Conservation (phyloP, 1,284 basidiomycete genomes). For the Anthracocystis setariae region DNA sequence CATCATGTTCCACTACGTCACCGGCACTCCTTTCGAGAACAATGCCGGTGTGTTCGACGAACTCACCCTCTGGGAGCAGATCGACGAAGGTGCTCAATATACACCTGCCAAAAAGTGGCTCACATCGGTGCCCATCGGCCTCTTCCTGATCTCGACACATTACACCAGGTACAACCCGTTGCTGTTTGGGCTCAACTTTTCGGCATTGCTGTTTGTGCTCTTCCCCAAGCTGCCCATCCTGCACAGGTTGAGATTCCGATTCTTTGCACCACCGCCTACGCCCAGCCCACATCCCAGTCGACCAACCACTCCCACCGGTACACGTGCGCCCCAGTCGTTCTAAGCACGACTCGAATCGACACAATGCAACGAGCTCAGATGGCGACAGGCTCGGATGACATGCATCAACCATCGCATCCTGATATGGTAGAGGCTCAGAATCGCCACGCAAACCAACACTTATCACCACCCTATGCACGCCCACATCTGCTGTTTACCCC, state of each 20-base stretch:
- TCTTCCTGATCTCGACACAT: slow-evolving; percentile 98
- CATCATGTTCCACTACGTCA: slow-evolving; percentile 98
- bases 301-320: slow-evolving; percentile 54
- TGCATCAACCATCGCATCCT: not conserved
- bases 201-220: slow-evolving; percentile 83
- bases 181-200: slow-evolving; percentile 90
- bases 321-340: slow-evolving; percentile 25
- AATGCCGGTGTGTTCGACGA: slow-evolving; percentile 94
- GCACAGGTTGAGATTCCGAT: slow-evolving; percentile 55
- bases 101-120: slow-evolving; percentile 99
- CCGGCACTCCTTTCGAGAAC: slow-evolving; percentile 91
- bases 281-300: slow-evolving; percentile 48
- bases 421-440: too few species aligned
- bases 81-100: slow-evolving; percentile 97
- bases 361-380: not conserved
- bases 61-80: slow-evolving; percentile 98
- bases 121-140: slow-evolving; percentile 84
- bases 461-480: not conserved
- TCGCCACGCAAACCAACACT: not conserved
- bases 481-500: not conserved
- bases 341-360: not conserved
- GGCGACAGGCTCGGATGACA: not conserved
- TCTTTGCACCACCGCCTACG: slow-evolving; percentile 39
- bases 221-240: slow-evolving; percentile 92
- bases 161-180: slow-evolving; percentile 86